Evolutionary conservation across 345 rosid species (phyloP), one percentile per base, ranked within the genome.

Genomic region (Eucalyptus marginata): DNA sequence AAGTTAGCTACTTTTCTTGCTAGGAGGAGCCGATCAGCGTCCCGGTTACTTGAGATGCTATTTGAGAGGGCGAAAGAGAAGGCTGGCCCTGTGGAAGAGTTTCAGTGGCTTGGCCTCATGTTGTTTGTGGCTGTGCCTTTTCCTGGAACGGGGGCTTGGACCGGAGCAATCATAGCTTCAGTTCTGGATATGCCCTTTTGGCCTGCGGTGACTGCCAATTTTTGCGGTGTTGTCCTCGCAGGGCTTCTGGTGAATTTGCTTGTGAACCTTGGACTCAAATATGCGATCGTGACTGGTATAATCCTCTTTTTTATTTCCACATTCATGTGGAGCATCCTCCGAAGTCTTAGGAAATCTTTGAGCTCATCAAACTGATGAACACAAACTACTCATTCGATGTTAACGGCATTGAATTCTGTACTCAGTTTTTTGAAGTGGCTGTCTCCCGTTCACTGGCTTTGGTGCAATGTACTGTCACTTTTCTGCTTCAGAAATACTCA

Each of bases 91-190:
- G 96, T 96, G 79, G 96, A 96, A 88, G 99, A 97, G 93, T 96
- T 96, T 88, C 97, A 94, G 81, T 96, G 99, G 98, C 93, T 97
- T 47, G 99, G 99, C 3, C 92, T 97, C 71, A 97, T 96, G 99
- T 99, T 96, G 49, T 96, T 97, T 86, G 98, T 97, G 91, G 97
- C 99, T 49, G 99, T 97, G 89, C 99, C 98, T 49, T 97, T 97
- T 89, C 99, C 98, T 88, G 99, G 99, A 87, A 96, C 99, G 3
- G 99, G 99, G 89, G 97, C 97, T 46, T 96, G 99, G 99, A 97
- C 98, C 4, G 99, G 99, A 86, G 99, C 99, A 89, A 94, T 94
- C 88, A 93, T 96, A 87, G 98, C 98, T 88, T 94, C 98, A 4
- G 90, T 96, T 89, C 99, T 97, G 86, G 96, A 95, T 91, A 96